Evolutionary conservation across 2,329 filamentous ascomycete species (phyloP), one percentile per base, ranked within the genome.

Genomic region (Verticillium tricorpus): DNA sequence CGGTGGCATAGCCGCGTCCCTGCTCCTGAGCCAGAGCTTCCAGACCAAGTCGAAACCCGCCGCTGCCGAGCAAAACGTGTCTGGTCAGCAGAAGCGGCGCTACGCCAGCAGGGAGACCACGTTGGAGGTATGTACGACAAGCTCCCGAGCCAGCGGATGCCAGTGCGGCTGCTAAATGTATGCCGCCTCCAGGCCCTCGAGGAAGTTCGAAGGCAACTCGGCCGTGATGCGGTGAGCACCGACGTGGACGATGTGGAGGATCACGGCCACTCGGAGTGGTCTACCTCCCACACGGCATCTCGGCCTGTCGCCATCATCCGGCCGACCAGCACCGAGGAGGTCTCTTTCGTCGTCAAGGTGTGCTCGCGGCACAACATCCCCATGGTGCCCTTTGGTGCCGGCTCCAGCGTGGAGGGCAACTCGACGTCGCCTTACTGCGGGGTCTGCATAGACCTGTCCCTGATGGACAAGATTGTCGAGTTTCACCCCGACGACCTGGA

Each of bases 371-470:
- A 86, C 71, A 82, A 76, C 37, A 83, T 91, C 56, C 89, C 89
- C 5, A 90, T 91, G 81, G 90, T 90, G 1, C 86, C 87, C 0
- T 93, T 90, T 69, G 90, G 88, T 2, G 91, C 91, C 5, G 91
- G 91, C 14, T 87, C 88, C 0, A 90, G 84, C 66, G 77, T 92
- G 0, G 89, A 92, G 71, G 89, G 85, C 50, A 90, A 90, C 69
- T 90, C 90, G 70, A 85, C 86, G 1, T 85, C 88, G 5, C 87
- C 88, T 0, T 80, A 82, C 66, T 86, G 87, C 1, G 89, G 89
- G 0, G 82, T 92, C 66, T 89, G 86, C 68, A 85, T 92, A 57
- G 89, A 92, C 69, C 87, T 92, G 62, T 79, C 81, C 0, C 77
- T 78, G 64, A 92, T 92, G 89, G 83, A 91, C 69, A 78, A 82